Base-by-base conservation (phyloP, 169 alveolate genomes). In the Eimeria acervulina region DNA sequence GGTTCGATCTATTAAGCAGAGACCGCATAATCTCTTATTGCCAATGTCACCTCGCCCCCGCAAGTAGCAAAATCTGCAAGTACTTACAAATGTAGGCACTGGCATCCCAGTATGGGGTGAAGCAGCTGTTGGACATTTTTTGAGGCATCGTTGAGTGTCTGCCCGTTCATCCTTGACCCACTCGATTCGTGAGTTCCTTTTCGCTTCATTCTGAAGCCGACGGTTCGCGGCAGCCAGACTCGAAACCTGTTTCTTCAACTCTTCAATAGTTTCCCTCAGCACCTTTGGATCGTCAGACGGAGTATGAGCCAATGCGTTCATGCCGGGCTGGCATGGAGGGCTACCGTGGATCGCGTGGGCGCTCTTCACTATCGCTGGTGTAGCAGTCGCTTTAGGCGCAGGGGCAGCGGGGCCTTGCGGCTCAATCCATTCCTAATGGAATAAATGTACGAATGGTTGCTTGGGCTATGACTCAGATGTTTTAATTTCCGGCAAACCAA, bases 181-280 rank as follows among this genome's bases (percentile, higher is more conserved):
- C 93, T 40, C 78, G 26, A 23, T 55, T 55, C 93, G 74, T 0
- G 80, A 84, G 61, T 55, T 84, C n/a, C 78, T 47, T 33, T 59
- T 84, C 23, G 78, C 93, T 51, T 84, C 93, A 68, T 55, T 84
- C 80, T 84, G 93, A 15, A 84, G 93, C 78, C 93, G 93, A 36
- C 78, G 93, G 52, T 55, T 84, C 33, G 74, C 36, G 31, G 78
- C 93, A n/a, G 80, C n/a, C 66, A 84, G 78, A 28, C 44, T 17
- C 17, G 78, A 63, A 13, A 84, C 55, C 40, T 84, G 93, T 33
- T 40, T 51, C 78, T 36, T 84, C 51, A 84, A 38, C 55, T 23
- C 66, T 13, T 84, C 93, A 31, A 84, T 51, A 23, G 51, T 84
- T 15, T 59, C 59, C 74, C 23, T 40, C 59, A 84, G 55, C 31